Conservation (phyloP, 108 stramenopile species). For the Parietichytrium sp. region DNA sequence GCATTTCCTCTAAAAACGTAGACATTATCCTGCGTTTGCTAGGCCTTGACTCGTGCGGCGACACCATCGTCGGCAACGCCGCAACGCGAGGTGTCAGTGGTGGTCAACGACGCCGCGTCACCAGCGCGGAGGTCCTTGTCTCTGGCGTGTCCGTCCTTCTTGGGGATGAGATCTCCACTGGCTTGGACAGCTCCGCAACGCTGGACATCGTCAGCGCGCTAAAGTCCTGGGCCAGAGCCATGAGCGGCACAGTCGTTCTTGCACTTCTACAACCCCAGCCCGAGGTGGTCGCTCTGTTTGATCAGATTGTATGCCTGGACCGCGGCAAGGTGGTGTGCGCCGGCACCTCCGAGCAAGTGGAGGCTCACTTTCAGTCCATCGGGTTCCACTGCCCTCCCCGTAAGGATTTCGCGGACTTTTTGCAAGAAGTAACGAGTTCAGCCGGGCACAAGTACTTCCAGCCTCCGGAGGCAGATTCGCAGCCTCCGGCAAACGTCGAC, state of each 20-base stretch:
- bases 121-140: constrained; percentile 74
- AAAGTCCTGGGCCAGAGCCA: constrained; percentile 47
- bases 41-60: constrained; percentile 50
- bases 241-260: constrained; percentile 56
- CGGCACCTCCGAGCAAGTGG: constrained; percentile 68
- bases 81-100: constrained; percentile 76
- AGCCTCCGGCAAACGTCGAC: neutral
- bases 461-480: neutral
- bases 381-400: constrained; percentile 70
- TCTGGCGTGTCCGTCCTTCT: constrained; percentile 50
- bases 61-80: constrained; percentile 63
- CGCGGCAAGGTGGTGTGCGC: constrained; percentile 74
- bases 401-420: constrained; percentile 74
- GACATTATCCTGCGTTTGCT: constrained; percentile 55
- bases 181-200: constrained; percentile 74
- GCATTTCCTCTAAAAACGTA: constrained; percentile 44
- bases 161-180: constrained; percentile 71
- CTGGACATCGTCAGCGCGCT: constrained; percentile 71
- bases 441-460: neutral
- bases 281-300: constrained; percentile 83
- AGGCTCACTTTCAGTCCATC: constrained; percentile 62
- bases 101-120: constrained; percentile 79
- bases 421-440: constrained; percentile 47
- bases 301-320: constrained; percentile 78
- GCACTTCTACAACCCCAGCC: constrained; percentile 82